Evolutionary conservation across 2,329 filamentous ascomycete species (phyloP).

Genomic region (Trichoderma sp.): DNA sequence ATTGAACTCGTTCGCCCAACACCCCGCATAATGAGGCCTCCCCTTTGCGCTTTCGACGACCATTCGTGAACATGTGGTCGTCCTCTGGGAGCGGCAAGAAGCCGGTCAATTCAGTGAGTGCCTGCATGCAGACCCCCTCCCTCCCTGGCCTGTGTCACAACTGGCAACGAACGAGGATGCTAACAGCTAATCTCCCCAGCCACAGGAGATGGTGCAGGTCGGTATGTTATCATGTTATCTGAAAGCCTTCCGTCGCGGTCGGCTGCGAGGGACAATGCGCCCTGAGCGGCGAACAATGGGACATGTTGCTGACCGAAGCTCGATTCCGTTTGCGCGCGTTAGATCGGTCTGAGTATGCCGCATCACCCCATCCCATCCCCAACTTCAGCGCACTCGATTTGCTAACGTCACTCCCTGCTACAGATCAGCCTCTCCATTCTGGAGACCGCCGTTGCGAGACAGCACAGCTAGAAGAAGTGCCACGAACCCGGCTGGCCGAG

Average conservation of each 20-base stretch:
- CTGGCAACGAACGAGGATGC: slow-evolving; percentile 33
- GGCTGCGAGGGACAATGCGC: slow-evolving; percentile 13
- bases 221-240: slow-evolving; percentile 66
- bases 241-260: slow-evolving; percentile 3
- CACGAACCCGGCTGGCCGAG: slow-evolving; percentile 50
- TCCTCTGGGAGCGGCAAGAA: slow-evolving; percentile 71
- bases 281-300: slow-evolving; percentile 28
- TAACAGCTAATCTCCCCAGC: slow-evolving; percentile 44
- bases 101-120: slow-evolving; percentile 68
- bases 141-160: slow-evolving; percentile 26
- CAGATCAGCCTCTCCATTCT: slow-evolving; percentile 88
- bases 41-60: slow-evolving; percentile 34
- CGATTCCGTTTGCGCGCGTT: slow-evolving; percentile 32
- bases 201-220: slow-evolving; percentile 99
- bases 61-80: slow-evolving; percentile 60
- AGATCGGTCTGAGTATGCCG: slow-evolving; percentile 68
- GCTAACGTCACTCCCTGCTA: slow-evolving; percentile 37
- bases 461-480: slow-evolving; percentile 55
- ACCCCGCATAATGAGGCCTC: slow-evolving; percentile 41
- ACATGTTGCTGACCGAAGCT: slow-evolving; percentile 36
- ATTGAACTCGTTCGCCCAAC: slow-evolving; percentile 4
- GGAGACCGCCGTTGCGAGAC: slow-evolving; percentile 63
- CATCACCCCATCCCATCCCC: neutral
- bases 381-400: slow-evolving; percentile 27
- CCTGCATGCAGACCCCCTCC: slow-evolving; percentile 33